A percentile compares a stretch with the other conserved stretches of the same genome.
Evolutionary conservation across 2,329 filamentous ascomycete genomes (phyloP).

Genomic region (Akanthomyces muscarius): DNA sequence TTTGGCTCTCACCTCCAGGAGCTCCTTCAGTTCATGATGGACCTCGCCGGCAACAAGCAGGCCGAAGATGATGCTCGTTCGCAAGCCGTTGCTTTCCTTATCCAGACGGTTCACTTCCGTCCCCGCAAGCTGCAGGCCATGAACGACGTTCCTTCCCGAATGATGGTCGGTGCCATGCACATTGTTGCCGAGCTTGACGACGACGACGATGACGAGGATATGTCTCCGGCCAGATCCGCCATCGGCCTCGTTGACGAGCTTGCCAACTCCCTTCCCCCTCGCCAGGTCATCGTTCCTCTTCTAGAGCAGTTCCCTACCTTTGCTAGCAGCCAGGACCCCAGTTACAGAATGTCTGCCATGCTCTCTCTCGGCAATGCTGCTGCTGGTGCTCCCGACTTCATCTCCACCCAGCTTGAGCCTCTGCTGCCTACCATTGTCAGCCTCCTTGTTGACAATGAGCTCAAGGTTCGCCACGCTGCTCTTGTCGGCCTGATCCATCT

Average conservation of each 20-base stretch:
- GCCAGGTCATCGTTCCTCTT: slow-evolving; percentile 89
- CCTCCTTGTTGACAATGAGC: slow-evolving; percentile 78
- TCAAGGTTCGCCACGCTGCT: slow-evolving; percentile 79
- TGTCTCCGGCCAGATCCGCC: slow-evolving; percentile 76
- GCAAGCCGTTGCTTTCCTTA: slow-evolving; percentile 89
- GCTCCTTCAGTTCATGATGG: slow-evolving; percentile 89
- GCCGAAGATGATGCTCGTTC: slow-evolving; percentile 81
- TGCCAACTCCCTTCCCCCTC: slow-evolving; percentile 81
- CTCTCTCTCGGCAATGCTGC: slow-evolving; percentile 90
- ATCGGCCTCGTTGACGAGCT: slow-evolving; percentile 86
- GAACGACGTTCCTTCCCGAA: slow-evolving; percentile 74
- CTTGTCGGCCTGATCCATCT: slow-evolving; percentile 84
- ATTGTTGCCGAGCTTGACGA: slow-evolving; percentile 87
- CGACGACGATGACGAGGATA: slow-evolving; percentile 70
- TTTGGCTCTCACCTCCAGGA: slow-evolving; percentile 84
- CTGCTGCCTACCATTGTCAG: slow-evolving; percentile 82
- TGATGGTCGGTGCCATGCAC: slow-evolving; percentile 83
- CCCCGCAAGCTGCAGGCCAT: slow-evolving; percentile 94
- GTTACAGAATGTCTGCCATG: slow-evolving; percentile 85
- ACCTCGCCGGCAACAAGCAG: slow-evolving; percentile 71
- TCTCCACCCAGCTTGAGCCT: slow-evolving; percentile 82
- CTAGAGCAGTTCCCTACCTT: slow-evolving; percentile 82
- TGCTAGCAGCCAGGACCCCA: slow-evolving; percentile 67
- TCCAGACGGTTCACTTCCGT: slow-evolving; percentile 86
- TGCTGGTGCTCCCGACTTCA: slow-evolving; percentile 95